Evolutionary conservation across 1,284 basidiomycete species (phyloP), one percentile per base, ranked within the genome.

Genomic region (Blastosporella zonata): DNA sequence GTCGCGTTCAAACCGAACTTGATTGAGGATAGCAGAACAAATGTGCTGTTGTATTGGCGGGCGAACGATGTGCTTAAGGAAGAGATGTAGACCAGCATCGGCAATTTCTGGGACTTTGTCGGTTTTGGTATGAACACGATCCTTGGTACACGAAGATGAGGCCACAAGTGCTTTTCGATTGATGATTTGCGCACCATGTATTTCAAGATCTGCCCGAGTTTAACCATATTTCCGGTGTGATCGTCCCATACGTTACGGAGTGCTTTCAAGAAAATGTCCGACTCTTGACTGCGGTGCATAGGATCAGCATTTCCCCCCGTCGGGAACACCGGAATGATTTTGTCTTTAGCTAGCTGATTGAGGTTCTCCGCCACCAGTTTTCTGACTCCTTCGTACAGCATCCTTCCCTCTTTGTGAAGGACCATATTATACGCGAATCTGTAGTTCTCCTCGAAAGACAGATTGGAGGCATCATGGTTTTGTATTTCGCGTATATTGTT

Each of bases 361-460:
- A 99, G 78, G 65, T 99, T 93, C 57, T 90, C 82, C 4, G 80
- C 73, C 20, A 99, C 81, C 36, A 99, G 81, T 33, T 77, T 70
- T 54, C 78, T 86, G 40, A 97, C 85, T 3, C 94, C 96, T 28
- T 87, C 84, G 70, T 99, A 99, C 27, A 99, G 77, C 73, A 81
- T 82, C 49, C 89, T 87, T 6, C 95, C 95, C 52, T 87, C 81
- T 67, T 89, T 93, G 65, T 87, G 81, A 9, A 96, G 77, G 2
- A 96, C 93, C 80, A 98, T 86, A 65, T 94, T 95, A 69, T 97
- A 97, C 17, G 87, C 93, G 64, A 90, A 93, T 36, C 94, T 81
- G 65, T 97, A 94, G 62, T 96, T 94, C 71, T 97, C 96, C 68
- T 99, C 97, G 62, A 95, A 99, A 12, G 93, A 97, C 23, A 99